phyloP scores from a whole-genome alignment of 202 grass and related monocot genomes.

The Saccharum hybrid region DNA sequence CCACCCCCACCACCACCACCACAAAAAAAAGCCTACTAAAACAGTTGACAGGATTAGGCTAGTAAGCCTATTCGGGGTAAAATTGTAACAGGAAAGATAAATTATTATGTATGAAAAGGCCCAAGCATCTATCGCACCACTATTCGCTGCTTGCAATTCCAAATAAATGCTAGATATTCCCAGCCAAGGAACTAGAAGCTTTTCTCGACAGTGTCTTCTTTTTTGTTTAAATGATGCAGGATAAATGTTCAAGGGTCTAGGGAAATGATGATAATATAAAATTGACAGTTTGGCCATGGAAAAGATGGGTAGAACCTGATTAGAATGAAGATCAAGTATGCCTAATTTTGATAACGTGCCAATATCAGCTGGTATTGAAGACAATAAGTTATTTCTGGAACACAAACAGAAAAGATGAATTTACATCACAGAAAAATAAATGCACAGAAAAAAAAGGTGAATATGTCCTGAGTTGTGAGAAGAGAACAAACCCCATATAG shows the following conservation, averaged over 20 bases:
- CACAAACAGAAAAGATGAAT: conserved; percentile 38
- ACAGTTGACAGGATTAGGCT: not conserved
- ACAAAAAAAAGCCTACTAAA: not conserved
- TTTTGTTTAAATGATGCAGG: not conserved
- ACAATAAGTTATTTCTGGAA: conserved; percentile 81
- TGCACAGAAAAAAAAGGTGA: conserved; percentile 39
- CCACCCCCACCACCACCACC: not conserved
- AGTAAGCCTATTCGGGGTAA: not conserved
- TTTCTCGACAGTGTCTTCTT: not conserved
- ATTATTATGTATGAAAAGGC: not conserved
- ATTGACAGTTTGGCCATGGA: conserved; percentile 10
- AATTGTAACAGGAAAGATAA: not conserved
- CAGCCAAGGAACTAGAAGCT: not conserved
- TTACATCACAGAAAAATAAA: conserved; percentile 37
- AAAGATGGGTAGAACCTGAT: conserved; percentile 62
- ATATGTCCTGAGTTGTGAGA: conserved; percentile 34
- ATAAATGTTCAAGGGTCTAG: not conserved
- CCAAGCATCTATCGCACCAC: not conserved
- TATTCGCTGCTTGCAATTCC: not conserved
- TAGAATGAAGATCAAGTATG: conserved; percentile 87
- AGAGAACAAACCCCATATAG: conserved; percentile 80
- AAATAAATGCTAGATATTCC: conserved; percentile 6
- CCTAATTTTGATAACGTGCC: conserved; percentile 76
- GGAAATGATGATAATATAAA: not conserved
- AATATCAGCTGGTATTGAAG: conserved; percentile 76